Evolutionary conservation across 2,329 filamentous ascomycete genomes (phyloP), one percentile per base, ranked within the genome.

Genomic region (Aureobasidium sp.): DNA sequence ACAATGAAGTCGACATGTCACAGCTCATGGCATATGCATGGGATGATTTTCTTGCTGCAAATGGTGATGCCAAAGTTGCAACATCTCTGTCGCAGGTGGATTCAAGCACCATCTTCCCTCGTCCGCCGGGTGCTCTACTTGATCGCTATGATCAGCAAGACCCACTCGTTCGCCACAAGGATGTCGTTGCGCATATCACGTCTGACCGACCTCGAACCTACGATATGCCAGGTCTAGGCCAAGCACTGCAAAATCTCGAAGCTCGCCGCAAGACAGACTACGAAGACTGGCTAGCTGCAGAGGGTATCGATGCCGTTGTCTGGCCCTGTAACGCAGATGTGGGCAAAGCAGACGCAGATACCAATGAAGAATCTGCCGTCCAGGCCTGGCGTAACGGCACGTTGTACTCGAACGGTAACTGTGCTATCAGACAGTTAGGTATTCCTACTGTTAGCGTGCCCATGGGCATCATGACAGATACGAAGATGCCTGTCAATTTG

Each of bases 361-460:
- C 40, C 25, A 71, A 75, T 58, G 67, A 69, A n/a, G 67, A 68
- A n/a, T 73, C 70, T 33, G 69, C 80, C 16, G 66, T 70, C 13
- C 76, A 82, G 65, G 81, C 81, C 5, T 77, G 82, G 65, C 78
- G 76, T 33, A 86, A 88, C 55, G 86, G 87, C 0, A 80, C 88
- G 6, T 81, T 80, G 47, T 88, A 87, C 66, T 82, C 80, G 0
- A 86, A 88, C 64, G 85, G 86, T 1, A 87, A 87, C 60, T 76
- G 84, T 2, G 83, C 82, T 0, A 75, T 89, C 1, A 77, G 85
- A 15, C 86, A 88, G 64, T 75, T 88, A 2, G 86, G 87, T 0
- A 79, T 88, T 0, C 87, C 87, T 0, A 85, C 83, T 0, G 79
- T 88, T 2, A 84, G 80, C 33, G 83, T 87, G 0, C 81, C 85